Evolutionary conservation across 192 early-diverging fungal species (phyloP).

Genomic region (Jimgerdemannia flammicorona): DNA sequence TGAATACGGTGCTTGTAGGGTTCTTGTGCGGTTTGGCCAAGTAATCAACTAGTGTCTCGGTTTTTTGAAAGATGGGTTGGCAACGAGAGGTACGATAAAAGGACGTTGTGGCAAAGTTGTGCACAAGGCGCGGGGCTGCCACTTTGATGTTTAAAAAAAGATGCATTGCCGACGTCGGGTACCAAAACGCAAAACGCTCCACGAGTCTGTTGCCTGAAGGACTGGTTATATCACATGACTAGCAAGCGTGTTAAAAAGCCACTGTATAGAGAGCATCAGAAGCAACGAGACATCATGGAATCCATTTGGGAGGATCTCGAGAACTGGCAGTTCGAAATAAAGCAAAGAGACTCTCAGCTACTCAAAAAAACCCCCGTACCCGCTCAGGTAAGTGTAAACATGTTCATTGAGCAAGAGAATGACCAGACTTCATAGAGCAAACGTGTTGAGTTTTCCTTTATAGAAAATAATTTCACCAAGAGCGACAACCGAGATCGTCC

Average conservation of each 20-base stretch:
- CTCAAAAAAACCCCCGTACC: slow-evolving; percentile 18
- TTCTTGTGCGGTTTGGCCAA: slow-evolving; percentile 1
- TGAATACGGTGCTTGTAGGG: neutral
- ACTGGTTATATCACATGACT: neutral
- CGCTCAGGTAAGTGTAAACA: slow-evolving; percentile 4
- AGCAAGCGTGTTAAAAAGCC: neutral
- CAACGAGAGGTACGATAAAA: neutral
- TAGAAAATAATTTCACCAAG: neutral
- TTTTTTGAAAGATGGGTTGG: neutral
- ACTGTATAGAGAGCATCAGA: neutral
- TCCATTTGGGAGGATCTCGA: slow-evolving; percentile 21
- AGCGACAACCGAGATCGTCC: slow-evolving; percentile 4
- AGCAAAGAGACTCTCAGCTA: slow-evolving; percentile 9
- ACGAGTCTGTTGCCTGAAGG: no score
- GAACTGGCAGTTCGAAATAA: slow-evolving; percentile 22
- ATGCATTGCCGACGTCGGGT: neutral
- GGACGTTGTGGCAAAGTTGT: neutral
- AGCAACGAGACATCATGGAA: neutral
- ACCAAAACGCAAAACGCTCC: no score
- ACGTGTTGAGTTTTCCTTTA: neutral
- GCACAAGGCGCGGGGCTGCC: neutral
- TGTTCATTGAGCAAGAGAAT: neutral
- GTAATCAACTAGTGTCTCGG: neutral
- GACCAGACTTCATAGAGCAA: no score
- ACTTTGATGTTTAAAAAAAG: neutral